Evolutionary conservation across 2,329 filamentous ascomycete genomes (phyloP), one percentile per base, ranked within the genome.

Genomic region (Cercospora sp.): DNA sequence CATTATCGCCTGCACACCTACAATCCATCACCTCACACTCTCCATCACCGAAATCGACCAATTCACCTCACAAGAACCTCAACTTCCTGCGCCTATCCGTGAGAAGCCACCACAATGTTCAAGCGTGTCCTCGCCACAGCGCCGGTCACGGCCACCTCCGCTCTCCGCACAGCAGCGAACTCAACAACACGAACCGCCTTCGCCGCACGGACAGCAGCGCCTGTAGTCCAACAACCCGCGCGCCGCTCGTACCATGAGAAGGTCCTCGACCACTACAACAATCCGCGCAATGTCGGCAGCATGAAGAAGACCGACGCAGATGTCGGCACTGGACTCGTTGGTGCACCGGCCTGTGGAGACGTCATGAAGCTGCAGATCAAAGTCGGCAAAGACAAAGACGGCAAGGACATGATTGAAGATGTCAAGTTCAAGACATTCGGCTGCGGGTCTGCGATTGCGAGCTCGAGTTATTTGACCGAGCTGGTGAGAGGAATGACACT

Each of bases 341-440:
- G 92, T 74, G 92, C 93, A n/a, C 93, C 93, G 60, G 93, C 93
- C 33, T 94, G 92, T 78, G 93, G 93, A 81, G 93, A 97, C 80
- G 93, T 97, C 69, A 96, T 97, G 91, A 95, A 95, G 82, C 86
- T 97, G 36, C 92, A 96, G 84, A 97, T 97, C 82, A 90, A 92
- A 68, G 94, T 97, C 76, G 93, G 97, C 82, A 91, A 92, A 72
- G 86, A 90, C 75, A 93, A 89, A 76, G 92, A 95, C 80, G 94
- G 89, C 74, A 92, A 89, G 76, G 92, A 95, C 80, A 94, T 89
- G 74, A 97, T 97, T 79, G 90, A 89, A 75, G 94, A 97, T 75
- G 94, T 97, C 79, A 95, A 96, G 83, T 97, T 97, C 88, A 97
- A 97, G 89, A 97, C 94, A 0, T 97, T 97, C 78, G 94, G 94